Evolutionary conservation across 371 early-diverging fungal genomes (phyloP), one percentile per base, ranked within the genome.

Genomic region (Mortierella sp.): DNA sequence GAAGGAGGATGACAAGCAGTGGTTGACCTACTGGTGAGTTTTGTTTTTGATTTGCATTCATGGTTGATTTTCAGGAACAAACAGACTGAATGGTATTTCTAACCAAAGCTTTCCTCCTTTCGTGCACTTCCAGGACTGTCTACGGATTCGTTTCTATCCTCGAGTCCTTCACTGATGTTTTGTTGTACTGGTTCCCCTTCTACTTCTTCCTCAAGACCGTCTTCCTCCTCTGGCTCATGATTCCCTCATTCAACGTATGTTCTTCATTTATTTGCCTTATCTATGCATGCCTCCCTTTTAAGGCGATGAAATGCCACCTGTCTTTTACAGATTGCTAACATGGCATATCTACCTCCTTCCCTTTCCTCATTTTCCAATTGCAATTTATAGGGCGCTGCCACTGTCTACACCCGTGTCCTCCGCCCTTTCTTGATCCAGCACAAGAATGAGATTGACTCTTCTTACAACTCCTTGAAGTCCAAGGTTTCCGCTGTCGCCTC

Each of bases 161-260:
- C 68, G 97, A 97, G 88, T 96, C 93, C 88, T 97, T 97, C 83
- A 88, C 92, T 66, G 95, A 96, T 67, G 65, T 92, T 64, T 64
- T 97, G 18, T 86, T 95, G 64, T 93, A 93, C 88, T 97, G 97
- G 97, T 84, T 96, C 83, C 96, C 97, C 62, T 94, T 98, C 87
- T 98, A 97, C 89, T 97, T 94, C 85, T 83, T 93, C 69, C 88
- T 96, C 90, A 98, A 98, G 91, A 93, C 96, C 22, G 80, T 89
- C 16, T 86, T 96, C 68, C 86, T 97, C 74, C 84, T 97, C 62
- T 98, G 93, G 91, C 90, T 97, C 47, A 84, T 91, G 81, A 75
- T 94, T 67, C 97, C 97, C 70, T 89, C 90, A 73, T 93, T 93
- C 81, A 78, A 89, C 75, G 94, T 93, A 88, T 62, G 18, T 12